phyloP scores from a whole-genome alignment of 2,329 filamentous ascomycete species.

The Beauveria sp. region DNA sequence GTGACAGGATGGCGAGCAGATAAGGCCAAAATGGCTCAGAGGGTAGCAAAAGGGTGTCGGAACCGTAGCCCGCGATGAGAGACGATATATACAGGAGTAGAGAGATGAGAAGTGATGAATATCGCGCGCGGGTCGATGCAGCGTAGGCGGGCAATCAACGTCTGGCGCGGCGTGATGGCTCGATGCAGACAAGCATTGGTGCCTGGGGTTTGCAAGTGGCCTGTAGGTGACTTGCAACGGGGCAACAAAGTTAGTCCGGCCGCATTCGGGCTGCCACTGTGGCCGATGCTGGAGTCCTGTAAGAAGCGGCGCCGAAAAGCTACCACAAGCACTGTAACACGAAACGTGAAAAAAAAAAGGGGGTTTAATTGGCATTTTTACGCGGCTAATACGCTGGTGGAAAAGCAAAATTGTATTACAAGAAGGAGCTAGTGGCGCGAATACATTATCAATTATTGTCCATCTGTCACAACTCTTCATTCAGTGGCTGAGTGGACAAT shows the following conservation, averaged over 20 bases:
- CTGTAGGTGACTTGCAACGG: not conserved
- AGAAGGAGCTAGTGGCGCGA: not conserved
- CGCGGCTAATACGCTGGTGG: not conserved
- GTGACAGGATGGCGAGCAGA: not conserved
- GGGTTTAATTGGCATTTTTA: too few species aligned
- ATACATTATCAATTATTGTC: not conserved
- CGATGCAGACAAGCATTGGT: not conserved
- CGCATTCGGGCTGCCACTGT: not conserved
- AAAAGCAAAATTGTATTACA: not conserved
- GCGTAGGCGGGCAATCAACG: not conserved
- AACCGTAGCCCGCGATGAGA: not conserved
- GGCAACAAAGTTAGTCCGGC: constrained; percentile 12
- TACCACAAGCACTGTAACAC: not conserved
- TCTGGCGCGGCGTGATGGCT: not conserved
- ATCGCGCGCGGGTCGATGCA: not conserved
- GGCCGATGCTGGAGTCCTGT: too few species aligned
- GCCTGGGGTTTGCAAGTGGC: not conserved
- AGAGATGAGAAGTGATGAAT: constrained; percentile 2
- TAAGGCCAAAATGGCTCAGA: not conserved
- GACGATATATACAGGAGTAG: not conserved
- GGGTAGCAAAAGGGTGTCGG: not conserved
- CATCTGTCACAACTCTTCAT: not conserved
- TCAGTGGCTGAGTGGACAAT: not conserved
- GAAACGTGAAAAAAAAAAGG: too few species aligned
- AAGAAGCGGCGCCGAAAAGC: too few species aligned